Evolutionary conservation across 768 basidiomycete species (phyloP).

Genomic region (Phanerodontia chrysosporium): DNA sequence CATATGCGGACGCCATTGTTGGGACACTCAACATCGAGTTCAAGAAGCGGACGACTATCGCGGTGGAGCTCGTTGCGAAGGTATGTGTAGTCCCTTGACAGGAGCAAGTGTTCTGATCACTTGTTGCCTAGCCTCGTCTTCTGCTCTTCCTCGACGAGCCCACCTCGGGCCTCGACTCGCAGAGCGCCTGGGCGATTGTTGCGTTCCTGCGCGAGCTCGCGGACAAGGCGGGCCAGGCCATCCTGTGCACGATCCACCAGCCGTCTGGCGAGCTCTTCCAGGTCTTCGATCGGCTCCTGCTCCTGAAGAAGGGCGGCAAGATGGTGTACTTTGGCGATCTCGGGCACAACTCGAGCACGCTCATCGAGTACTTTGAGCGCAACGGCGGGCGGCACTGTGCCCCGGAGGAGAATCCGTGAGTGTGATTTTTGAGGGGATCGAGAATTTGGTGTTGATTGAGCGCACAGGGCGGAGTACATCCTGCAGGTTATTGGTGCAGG

Average conservation of each 20-base stretch:
- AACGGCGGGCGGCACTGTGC: slow-evolving; percentile 65
- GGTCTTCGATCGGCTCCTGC: slow-evolving; percentile 73
- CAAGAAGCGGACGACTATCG: slow-evolving; percentile 81
- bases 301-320: slow-evolving; percentile 74
- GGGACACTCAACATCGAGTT: slow-evolving; percentile 67
- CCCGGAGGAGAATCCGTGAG: slow-evolving; percentile 62
- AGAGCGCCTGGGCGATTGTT: slow-evolving; percentile 82
- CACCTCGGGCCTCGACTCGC: slow-evolving; percentile 81
- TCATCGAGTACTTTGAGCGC: slow-evolving; percentile 75
- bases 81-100: slow-evolving; percentile 10
- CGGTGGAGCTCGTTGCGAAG: slow-evolving; percentile 83
- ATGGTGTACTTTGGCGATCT: slow-evolving; percentile 68
- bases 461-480: slow-evolving; percentile 41
- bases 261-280: slow-evolving; percentile 85
- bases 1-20: slow-evolving; percentile 63
- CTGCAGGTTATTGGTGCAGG: slow-evolving; percentile 57
- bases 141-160: slow-evolving; percentile 88
- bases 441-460: background rate
- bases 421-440: background rate
- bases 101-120: background rate
- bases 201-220: slow-evolving; percentile 73
- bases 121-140: slow-evolving; percentile 52
- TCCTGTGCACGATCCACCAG: slow-evolving; percentile 79
- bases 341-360: slow-evolving; percentile 52
- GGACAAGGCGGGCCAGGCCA: slow-evolving; percentile 71